Evolutionary conservation across 2,329 filamentous ascomycete species (phyloP).

Genomic region (Cladosporium sp.): DNA sequence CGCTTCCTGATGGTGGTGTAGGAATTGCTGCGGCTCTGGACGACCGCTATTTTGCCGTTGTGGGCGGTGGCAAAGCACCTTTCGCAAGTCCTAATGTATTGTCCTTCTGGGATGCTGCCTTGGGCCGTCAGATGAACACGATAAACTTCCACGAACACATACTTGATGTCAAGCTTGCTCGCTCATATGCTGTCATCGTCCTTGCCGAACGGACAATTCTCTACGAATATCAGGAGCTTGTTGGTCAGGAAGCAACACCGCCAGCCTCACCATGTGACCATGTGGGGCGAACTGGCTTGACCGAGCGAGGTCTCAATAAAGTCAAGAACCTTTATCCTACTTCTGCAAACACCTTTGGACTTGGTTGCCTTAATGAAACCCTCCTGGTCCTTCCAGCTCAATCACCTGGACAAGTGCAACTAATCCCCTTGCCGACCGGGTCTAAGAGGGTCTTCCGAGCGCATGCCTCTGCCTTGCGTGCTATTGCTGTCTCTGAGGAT

Average conservation of each 20-base stretch:
- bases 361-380: constrained; percentile 72
- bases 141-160: constrained; percentile 78
- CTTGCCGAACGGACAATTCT: constrained; percentile 42
- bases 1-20: constrained; percentile 20
- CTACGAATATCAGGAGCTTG: constrained; percentile 28
- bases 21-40: constrained; percentile 31
- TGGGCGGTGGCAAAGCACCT: constrained; percentile 68
- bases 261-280: constrained; percentile 54
- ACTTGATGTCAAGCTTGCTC: constrained; percentile 71
- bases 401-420: constrained; percentile 79
- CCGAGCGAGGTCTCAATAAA: constrained; percentile 24
- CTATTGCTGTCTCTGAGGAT: constrained; percentile 74
- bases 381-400: constrained; percentile 82
- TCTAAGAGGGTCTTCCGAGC: constrained; percentile 93
- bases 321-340: constrained; percentile 70
- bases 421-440: constrained; percentile 71
- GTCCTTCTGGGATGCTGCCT: constrained; percentile 80
- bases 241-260: constrained; percentile 34
- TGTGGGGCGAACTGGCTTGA: constrained; percentile 6
- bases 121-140: constrained; percentile 68
- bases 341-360: constrained; percentile 73
- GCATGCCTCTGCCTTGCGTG: constrained; percentile 73
- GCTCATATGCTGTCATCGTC: constrained; percentile 72
- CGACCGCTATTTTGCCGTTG: constrained; percentile 68
- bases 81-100: constrained; percentile 28